Evolutionary conservation across 495 filamentous ascomycete species (phyloP), one percentile per base, ranked within the genome.

Genomic region (Penicillium riverlandense): DNA sequence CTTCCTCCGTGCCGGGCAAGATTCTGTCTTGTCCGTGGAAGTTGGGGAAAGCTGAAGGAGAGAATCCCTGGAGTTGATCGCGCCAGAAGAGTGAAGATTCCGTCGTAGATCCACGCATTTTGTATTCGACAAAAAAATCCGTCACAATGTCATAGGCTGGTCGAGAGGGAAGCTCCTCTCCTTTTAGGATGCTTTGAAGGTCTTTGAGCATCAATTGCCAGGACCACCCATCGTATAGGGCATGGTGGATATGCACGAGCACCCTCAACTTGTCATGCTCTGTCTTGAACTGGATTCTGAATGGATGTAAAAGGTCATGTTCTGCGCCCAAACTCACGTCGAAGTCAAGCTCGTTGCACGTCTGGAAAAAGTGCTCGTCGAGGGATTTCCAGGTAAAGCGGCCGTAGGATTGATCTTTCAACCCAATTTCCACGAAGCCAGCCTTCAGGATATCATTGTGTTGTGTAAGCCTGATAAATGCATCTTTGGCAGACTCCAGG

Each of bases 161-260:
- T 45, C 49, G 29, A 8, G 49, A 34, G 9, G 47, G 28, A 14
- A 54, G 37, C 7, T 44, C 41, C 7, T 54, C 41, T 29, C 43
- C 40, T 3, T 41, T 40, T 40, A 77, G 62, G 29, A 64, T 55
- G 7, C 34, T 43, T 43, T 69, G 57, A 2, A 94, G 67, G 53
- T 91, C 85, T 4, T 69, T 63, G 14, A 88, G 53, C 0, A 92
- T 58, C 29, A 88, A 60, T 41, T 91, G 86, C 54, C 86, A 72
- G 6, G 84, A 86, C 88, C 88, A 94, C 6, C 86, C 88, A 53
- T 94, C 88, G 51, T 92, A 92, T 0, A 90, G 55, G 0, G 83
- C 78, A 62, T 94, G 88, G 48, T 90, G 88, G 6, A 91, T 72
- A 30, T 67, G 66, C 9, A 72, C 46, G 6, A 68, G 38, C 6